Base-by-base conservation (phyloP, 2,329 filamentous ascomycete species). In the Aureobasidium subglaciale region DNA sequence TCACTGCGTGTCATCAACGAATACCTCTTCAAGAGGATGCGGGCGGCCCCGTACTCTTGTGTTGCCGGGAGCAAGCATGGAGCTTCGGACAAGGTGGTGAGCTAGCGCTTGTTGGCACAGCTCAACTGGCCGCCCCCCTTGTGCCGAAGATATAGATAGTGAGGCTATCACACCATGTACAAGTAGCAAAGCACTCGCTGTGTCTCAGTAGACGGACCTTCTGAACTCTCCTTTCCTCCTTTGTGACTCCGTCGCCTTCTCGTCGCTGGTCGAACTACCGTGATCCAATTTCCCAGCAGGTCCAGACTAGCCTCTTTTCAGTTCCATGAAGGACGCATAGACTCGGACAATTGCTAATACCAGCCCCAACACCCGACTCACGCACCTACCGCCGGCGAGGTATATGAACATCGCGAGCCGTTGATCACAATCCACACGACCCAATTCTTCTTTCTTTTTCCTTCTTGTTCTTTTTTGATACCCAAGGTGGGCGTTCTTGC, bases 141-240 rank as follows among this genome's bases (percentile, higher is more conserved):
- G 35, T 52, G 22, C 48, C 48, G 48, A 52, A 52, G 48, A 35
- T 6, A 29, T 50, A 50, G 46, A 16, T 37, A 35, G 46, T 22
- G 29, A 49, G 45, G 35, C 5, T 41, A 52, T 20, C 48, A 30
- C 34, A 38, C 45, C 24, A 41, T 32, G 48, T 52, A 52, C 48
- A 52, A 40, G 48, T 52, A 52, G 27, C 40, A 25, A 41, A 35
- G 30, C 25, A 35, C 48, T 30, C 48, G 48, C 48, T 32, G 35
- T 41, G 35, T 41, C 48, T 32, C 25, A 22, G 15, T 24, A 24
- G 35, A 52, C 34, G 24, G 48, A 37, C 24, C 38, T 24, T 30
- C 34, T 38, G 20, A 48, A 56, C 57, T 53, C 32, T 57, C 55
- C 34, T 61, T 58, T 22, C 56, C 50, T 41, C 54, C 57, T 22